phyloP scores from a whole-genome alignment of 345 rosid species.

The Garcia nutans region DNA sequence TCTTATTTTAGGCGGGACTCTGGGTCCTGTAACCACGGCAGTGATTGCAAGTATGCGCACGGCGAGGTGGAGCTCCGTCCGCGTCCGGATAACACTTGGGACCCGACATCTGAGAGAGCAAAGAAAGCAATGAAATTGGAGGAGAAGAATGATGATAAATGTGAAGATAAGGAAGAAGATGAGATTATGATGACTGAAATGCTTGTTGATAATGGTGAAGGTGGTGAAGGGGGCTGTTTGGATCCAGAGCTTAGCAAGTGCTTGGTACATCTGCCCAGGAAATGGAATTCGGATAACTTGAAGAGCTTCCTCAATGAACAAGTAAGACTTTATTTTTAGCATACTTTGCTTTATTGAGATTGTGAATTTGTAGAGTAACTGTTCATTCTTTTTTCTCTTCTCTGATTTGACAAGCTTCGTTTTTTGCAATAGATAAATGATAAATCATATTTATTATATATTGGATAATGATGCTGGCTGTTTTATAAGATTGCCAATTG shows the following conservation, averaged over 20 bases:
- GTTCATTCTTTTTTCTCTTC: too few relatives aligned
- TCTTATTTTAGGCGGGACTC: conserved; percentile 71
- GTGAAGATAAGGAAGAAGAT: conserved; percentile 27
- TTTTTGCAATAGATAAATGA: neutral
- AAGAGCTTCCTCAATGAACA: conserved; percentile 60
- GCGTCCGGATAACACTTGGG: conserved; percentile 88
- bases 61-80: conserved; percentile 79
- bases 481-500: neutral
- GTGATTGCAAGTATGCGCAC: conserved; percentile 76
- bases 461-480: neutral
- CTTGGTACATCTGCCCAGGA: conserved; percentile 69
- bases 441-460: neutral
- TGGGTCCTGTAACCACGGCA: conserved; percentile 68
- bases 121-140: conserved; percentile 52
- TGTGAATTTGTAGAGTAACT: neutral
- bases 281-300: conserved; percentile 61
- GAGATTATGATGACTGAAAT: conserved; percentile 61
- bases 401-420: neutral
- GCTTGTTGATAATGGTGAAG: conserved; percentile 38
- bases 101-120: conserved; percentile 83
- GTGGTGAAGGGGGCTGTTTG: conserved; percentile 34
- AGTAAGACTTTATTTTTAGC: conserved; percentile 32
- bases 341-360: too few relatives aligned
- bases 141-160: conserved; percentile 27
- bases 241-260: conserved; percentile 66